Conservation (phyloP, 1,284 basidiomycete genomes). For the Sporisorium sorghi region DNA sequence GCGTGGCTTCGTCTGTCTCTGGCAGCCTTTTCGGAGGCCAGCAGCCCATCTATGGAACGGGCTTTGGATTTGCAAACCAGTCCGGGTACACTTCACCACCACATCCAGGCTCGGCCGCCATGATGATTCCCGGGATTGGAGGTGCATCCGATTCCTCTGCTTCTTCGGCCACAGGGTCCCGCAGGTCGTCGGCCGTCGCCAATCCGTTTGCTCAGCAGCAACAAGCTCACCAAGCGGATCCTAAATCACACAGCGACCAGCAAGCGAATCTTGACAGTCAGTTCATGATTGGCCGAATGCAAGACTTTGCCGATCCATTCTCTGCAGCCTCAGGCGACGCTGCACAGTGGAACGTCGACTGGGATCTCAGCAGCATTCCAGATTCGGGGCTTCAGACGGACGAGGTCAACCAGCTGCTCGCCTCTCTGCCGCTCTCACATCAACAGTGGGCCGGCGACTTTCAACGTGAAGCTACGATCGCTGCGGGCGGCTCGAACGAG, state of each 20-base stretch:
- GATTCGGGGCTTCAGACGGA: slow-evolving; percentile 29
- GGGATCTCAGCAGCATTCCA: slow-evolving; percentile 44
- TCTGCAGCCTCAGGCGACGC: slow-evolving; percentile 8
- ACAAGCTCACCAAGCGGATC: slow-evolving; percentile 15
- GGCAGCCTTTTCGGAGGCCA: slow-evolving; percentile 12
- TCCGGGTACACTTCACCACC: slow-evolving; percentile 23
- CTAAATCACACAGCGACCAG: slow-evolving; percentile 6
- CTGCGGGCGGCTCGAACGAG: slow-evolving; percentile 1
- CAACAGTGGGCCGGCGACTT: slow-evolving; percentile 56
- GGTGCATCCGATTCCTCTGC: slow-evolving; percentile 33
- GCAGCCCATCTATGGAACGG: slow-evolving; percentile 15
- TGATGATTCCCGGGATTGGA: slow-evolving; percentile 21
- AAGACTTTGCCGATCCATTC: slow-evolving; percentile 38
- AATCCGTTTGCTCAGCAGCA: slow-evolving; percentile 25
- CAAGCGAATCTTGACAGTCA: slow-evolving; percentile 15
- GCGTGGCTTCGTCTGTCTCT: slow-evolving; percentile 12
- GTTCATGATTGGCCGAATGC: slow-evolving; percentile 21
- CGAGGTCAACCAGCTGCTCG: slow-evolving; percentile 31
- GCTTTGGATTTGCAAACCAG: slow-evolving; percentile 18
- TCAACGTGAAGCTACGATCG: slow-evolving; percentile 25
- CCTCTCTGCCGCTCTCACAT: slow-evolving; percentile 49
- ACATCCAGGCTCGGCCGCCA: slow-evolving; percentile 8
- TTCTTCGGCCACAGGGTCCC: slow-evolving; percentile 31
- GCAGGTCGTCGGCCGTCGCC: slow-evolving; percentile 23
- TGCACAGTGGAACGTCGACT: slow-evolving; percentile 40